Conservation (phyloP, 345 rosid genomes). For the Psidium friedrichsthalianum region DNA sequence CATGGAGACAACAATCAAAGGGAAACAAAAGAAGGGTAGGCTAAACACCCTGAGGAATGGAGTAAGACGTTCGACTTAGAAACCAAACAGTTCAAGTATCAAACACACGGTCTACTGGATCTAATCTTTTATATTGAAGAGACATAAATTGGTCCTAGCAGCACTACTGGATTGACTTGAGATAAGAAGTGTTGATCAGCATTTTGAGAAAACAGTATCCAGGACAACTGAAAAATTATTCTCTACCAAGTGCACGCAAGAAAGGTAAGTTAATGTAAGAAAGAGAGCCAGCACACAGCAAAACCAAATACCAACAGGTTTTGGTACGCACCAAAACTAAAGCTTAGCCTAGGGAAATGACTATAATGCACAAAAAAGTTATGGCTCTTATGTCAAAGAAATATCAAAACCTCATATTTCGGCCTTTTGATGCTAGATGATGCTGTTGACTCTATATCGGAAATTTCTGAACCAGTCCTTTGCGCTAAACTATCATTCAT, state of each 20-base stretch:
- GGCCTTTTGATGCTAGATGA: constrained; percentile 12
- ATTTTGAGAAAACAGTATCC: neutral
- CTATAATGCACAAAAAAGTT: neutral
- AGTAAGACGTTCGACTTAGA: neutral
- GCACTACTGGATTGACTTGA: neutral
- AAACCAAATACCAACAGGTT: neutral
- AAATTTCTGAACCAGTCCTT: constrained; percentile 7
- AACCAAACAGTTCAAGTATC: neutral
- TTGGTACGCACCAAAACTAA: neutral
- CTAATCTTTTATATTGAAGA: neutral
- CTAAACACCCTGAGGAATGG: neutral
- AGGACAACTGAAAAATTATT: neutral
- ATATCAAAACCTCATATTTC: constrained; percentile 6
- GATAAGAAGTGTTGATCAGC: neutral
- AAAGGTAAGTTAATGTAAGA: neutral
- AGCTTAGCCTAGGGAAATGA: neutral
- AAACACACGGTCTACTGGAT: neutral
- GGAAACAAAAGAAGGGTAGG: neutral
- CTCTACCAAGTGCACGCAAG: neutral
- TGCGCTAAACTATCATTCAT: constrained; percentile 15
- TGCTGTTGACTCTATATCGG: constrained; percentile 30
- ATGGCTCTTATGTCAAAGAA: neutral
- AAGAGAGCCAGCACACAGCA: neutral
- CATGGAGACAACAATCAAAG: neutral
- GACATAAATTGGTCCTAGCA: neutral